Evolutionary conservation across 2,329 filamentous ascomycete species (phyloP).

Genomic region (Bipolaris cookei): DNA sequence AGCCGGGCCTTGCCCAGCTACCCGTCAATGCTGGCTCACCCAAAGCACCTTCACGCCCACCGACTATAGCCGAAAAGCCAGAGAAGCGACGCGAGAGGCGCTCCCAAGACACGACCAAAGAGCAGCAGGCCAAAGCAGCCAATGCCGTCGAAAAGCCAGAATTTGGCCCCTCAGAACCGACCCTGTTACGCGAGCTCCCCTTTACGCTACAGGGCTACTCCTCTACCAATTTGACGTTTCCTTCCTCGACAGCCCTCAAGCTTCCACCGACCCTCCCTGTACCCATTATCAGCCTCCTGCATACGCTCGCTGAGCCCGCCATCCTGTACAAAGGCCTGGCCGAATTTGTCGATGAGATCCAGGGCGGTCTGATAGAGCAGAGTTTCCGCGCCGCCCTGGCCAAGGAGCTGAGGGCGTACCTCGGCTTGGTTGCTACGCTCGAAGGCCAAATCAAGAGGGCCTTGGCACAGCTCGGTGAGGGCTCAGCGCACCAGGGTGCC

Average conservation of each 20-base stretch:
- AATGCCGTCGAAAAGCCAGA: constrained; percentile 15
- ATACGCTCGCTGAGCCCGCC: constrained; percentile 90
- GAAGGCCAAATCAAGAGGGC: constrained; percentile 91
- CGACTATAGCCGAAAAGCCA: constrained; percentile 27
- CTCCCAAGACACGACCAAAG: constrained; percentile 31
- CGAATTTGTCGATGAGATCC: constrained; percentile 79
- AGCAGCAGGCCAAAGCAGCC: constrained; percentile 27
- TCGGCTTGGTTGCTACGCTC: constrained; percentile 87
- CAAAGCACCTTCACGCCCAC: constrained; percentile 29
- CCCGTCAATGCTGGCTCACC: constrained; percentile 43
- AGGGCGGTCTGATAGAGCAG: constrained; percentile 86
- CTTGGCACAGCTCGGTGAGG: constrained; percentile 73
- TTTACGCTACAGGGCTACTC: constrained; percentile 93
- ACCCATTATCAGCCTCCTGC: constrained; percentile 83
- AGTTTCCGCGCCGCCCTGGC: constrained; percentile 88
- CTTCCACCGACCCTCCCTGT: constrained; percentile 80
- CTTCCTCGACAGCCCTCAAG: constrained; percentile 70
- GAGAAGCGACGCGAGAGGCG: constrained; percentile 41
- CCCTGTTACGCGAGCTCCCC: constrained; percentile 72
- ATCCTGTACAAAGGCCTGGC: constrained; percentile 85
- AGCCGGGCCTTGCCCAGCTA: constrained; percentile 53
- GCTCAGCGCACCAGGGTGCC: constrained; percentile 70
- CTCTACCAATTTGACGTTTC: constrained; percentile 81
- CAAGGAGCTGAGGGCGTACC: constrained; percentile 83
- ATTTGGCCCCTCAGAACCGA: constrained; percentile 52